Conservation (phyloP, 2,329 filamentous ascomycete species). For the Hypoxylon sp. region DNA sequence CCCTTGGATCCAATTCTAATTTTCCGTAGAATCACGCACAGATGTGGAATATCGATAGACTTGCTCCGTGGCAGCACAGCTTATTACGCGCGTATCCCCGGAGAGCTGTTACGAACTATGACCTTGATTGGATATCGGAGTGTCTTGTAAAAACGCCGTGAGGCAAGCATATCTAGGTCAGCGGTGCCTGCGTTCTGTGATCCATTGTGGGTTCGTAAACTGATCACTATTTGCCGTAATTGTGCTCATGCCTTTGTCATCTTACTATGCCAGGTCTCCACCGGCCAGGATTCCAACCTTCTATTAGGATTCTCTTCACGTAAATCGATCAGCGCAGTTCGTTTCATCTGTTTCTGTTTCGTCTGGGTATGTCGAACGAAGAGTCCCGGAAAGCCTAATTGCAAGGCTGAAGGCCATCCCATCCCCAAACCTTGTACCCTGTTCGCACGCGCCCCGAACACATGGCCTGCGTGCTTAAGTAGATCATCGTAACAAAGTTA, state of each 20-base stretch:
- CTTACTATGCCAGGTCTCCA: constrained; percentile 19
- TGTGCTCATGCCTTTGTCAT: constrained; percentile 16
- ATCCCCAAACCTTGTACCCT: constrained; percentile 10
- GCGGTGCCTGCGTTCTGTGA: constrained; percentile 3
- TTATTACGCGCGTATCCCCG: background rate
- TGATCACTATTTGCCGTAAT: constrained; percentile 11
- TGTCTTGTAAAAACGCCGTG: background rate
- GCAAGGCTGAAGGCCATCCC: constrained; percentile 18
- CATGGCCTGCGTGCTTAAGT: constrained; percentile 23
- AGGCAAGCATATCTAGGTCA: constrained; percentile 4
- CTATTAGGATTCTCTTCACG: constrained; percentile 5
- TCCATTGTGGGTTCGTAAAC: constrained; percentile 5
- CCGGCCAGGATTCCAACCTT: background rate
- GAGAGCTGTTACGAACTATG: background rate
- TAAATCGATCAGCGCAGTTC: background rate
- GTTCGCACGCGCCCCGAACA: constrained; percentile 18
- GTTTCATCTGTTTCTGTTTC: constrained; percentile 11
- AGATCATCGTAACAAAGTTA: constrained; percentile 12
- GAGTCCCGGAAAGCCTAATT: background rate
- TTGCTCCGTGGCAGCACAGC: background rate
- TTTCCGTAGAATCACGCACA: background rate
- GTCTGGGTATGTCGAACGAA: background rate
- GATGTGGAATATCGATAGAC: background rate
- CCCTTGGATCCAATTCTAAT: background rate
- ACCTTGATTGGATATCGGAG: constrained; percentile 5